Base-by-base conservation (phyloP, 208 protist genomes). In the Leishmania amazonensis region DNA sequence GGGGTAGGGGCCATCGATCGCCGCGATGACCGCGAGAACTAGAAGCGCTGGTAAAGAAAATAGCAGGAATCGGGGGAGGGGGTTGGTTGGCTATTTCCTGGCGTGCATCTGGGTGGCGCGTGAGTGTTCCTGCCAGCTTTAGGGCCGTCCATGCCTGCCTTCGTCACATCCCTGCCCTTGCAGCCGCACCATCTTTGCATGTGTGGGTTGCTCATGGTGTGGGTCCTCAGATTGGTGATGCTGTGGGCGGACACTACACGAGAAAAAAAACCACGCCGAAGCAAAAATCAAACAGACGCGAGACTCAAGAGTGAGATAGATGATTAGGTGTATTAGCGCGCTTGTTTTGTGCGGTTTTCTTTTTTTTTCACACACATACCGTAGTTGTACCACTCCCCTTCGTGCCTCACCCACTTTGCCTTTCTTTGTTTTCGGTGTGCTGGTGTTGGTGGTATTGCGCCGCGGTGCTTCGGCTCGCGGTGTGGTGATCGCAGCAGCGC, bases 1-100 rank as follows among this genome's bases (percentile, higher is more conserved):
- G 80, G 86, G 53, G 89, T 83, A 70, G 68, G 75, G 49, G 78
- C 81, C 73, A 64, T 86, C 19, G 83, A 86, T 62, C 86, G 88
- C 57, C 88, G 88, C 84, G 84, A 86, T 21, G 79, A 81, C 75
- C 28, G 70, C 38, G 42, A 70, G 24, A 54, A 40, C 58, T 38
- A 68, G 13, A 80, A 40, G 24, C 24, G 19, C 45, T 73, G 49
- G 54, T 11, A 70, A 77, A 58, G 53, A 38, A 71, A 83, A 58
- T 31, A 57, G 57, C 21, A 47, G 64, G 31, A 53, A 73, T 57
- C 24, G 13, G 31, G 74, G 71, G 64, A 35, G 54, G 9, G 35
- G 45, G 45, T 1, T 49, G 47, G 35, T 6, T 75, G 68, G n/a
- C n/a, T 68, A 73, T 74, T 74, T 28, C 17, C 38, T 45, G 4